Percentiles rank a stretch among this genome's conserved stretches.
Conservation (phyloP, 2,329 filamentous ascomycete genomes). For the Penicillium sp. region DNA sequence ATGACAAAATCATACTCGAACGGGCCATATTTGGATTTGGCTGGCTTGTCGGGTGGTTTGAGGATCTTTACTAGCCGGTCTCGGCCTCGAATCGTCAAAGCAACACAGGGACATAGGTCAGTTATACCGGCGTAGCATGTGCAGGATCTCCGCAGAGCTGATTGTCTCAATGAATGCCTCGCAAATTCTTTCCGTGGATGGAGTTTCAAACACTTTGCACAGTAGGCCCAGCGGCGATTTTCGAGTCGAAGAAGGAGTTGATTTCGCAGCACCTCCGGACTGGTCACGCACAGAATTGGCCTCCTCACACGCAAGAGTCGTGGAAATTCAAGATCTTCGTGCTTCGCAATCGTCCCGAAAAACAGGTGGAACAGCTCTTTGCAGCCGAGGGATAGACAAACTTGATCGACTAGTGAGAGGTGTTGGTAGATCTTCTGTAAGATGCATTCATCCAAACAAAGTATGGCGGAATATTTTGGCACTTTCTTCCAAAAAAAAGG, state of each 20-base stretch:
- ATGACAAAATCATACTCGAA: too few relatives aligned
- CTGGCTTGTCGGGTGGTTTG: not conserved
- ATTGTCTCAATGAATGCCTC: not conserved
- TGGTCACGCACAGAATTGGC: too few relatives aligned
- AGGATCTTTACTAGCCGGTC: constrained; percentile 6
- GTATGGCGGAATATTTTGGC: not conserved
- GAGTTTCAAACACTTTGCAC: constrained; percentile 13
- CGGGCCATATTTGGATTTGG: not conserved
- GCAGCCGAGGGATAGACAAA: constrained; percentile 14
- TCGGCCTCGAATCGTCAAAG: constrained; percentile 9
- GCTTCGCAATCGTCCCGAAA: constrained; percentile 2
- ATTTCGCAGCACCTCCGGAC: constrained; percentile 2
- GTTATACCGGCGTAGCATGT: constrained; percentile 6
- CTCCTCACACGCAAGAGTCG: constrained; percentile 4
- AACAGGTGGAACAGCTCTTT: constrained; percentile 12
- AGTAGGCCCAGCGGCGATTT: constrained; percentile 11
- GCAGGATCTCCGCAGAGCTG: constrained; percentile 8
- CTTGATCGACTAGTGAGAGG: constrained; percentile 10
- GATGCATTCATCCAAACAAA: constrained; percentile 6
- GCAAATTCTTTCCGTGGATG: constrained; percentile 10
- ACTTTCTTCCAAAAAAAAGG: not conserved
- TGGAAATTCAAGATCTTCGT: constrained; percentile 8
- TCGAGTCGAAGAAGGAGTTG: constrained; percentile 14
- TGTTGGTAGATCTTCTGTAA: constrained; percentile 5
- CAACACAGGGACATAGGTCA: constrained; percentile 12